Evolutionary conservation across 2,329 filamentous ascomycete genomes (phyloP).

Genomic region (Laburnicola sp.): DNA sequence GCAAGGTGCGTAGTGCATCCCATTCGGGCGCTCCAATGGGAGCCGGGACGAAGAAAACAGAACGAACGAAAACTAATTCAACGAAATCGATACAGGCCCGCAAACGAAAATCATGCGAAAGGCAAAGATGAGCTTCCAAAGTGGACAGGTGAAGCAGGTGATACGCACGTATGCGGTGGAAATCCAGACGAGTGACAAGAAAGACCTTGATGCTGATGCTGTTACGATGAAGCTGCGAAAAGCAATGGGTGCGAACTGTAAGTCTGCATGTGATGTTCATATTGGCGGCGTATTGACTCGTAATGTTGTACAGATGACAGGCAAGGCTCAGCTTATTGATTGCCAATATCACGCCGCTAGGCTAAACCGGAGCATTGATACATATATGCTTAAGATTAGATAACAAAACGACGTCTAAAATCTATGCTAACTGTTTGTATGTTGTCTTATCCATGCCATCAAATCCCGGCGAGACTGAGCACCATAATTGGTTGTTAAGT

Average conservation of each 20-base stretch:
- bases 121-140: conserved; percentile 69
- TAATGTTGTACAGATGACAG: conserved; percentile 9
- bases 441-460: too few relatives aligned
- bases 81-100: conserved; percentile 24
- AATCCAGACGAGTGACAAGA: conserved; percentile 63
- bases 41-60: neutral
- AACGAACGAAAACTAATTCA: neutral
- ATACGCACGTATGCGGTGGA: conserved; percentile 68
- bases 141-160: conserved; percentile 65
- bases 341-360: too few relatives aligned
- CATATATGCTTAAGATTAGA: too few relatives aligned
- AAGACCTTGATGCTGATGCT: conserved; percentile 64
- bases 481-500: too few relatives aligned
- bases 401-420: too few relatives aligned
- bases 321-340: conserved; percentile 13
- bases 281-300: neutral
- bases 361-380: too few relatives aligned
- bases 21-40: too few relatives aligned
- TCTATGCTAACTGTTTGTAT: too few relatives aligned
- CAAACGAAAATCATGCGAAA: conserved; percentile 69
- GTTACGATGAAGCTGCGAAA: conserved; percentile 65
- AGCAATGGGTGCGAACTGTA: conserved; percentile 72
- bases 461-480: too few relatives aligned
- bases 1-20: conserved; percentile 58
- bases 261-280: conserved; percentile 37